Evolutionary conservation across 352 stramenopile genomes (phyloP).

Genomic region (Globisporangium parvum): DNA sequence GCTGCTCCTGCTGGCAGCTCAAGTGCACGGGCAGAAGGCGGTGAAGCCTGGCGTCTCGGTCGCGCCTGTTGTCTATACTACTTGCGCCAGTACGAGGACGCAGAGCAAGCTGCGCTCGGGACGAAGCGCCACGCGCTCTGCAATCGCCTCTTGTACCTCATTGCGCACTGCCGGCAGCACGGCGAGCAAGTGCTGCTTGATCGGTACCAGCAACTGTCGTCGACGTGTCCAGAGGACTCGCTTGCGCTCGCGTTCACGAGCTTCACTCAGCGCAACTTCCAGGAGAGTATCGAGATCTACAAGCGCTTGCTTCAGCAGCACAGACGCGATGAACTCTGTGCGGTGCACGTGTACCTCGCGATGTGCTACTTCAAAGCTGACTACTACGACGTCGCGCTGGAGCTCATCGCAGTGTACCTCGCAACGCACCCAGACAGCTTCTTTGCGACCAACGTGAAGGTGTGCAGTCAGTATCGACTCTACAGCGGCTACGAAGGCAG

Average conservation of each 20-base stretch:
- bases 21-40: slow-evolving; percentile 6
- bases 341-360: slow-evolving; percentile 65
- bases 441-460: slow-evolving; percentile 68
- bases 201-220: slow-evolving; percentile 44
- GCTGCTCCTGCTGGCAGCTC: not conserved
- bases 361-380: slow-evolving; percentile 72
- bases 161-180: slow-evolving; percentile 35
- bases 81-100: slow-evolving; percentile 34
- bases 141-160: slow-evolving; percentile 48
- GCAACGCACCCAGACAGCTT: slow-evolving; percentile 40
- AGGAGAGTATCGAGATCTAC: slow-evolving; percentile 67
- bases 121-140: slow-evolving; percentile 35
- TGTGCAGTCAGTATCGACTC: slow-evolving; percentile 51
- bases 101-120: slow-evolving; percentile 42
- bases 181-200: slow-evolving; percentile 83
- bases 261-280: slow-evolving; percentile 48
- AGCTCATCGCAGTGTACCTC: slow-evolving; percentile 57
- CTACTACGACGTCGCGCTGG: slow-evolving; percentile 65
- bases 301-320: slow-evolving; percentile 37
- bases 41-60: slow-evolving; percentile 38
- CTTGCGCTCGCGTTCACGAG: slow-evolving; percentile 39
- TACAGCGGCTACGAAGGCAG: slow-evolving; percentile 53
- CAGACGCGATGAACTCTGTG: slow-evolving; percentile 21
- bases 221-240: slow-evolving; percentile 25
- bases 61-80: slow-evolving; percentile 55